Evolutionary conservation across 2,329 filamentous ascomycete genomes (phyloP), one percentile per base, ranked within the genome.

Genomic region (Aspergillus carbonarius): DNA sequence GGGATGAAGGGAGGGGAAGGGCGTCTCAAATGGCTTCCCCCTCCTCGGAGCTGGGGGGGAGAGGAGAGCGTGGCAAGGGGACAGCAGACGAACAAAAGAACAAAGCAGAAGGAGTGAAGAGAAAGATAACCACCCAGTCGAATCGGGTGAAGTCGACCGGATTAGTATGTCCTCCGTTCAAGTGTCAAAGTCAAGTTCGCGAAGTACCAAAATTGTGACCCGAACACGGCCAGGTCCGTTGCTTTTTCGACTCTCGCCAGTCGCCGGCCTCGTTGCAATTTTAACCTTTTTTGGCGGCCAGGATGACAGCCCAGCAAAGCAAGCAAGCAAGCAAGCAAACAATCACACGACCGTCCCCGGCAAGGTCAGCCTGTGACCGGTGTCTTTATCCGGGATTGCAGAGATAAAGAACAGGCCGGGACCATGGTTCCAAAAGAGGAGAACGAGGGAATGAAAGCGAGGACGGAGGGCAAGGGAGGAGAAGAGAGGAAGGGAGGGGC

Each of bases 281-380:
- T 54, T 54, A 44, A 54, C 51, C 51, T 51, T 54, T 54, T 40
- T 32, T 44, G 51, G 51, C 51, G 51, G 30, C 51, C 27, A 42
- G 51, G 51, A 54, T 54, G 51, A 44, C 51, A 54, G 51, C 12
- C 51, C 40, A 42, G 37, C 25, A 20, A 8, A 25, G n/a, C 13
- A 23, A 35, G 32, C 30, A 50, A 25, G 18, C 27, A 18, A 40
- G 17, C 25, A 47, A 25, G 13, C 42, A 46, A 30, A 17, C 25
- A 42, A 52, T 57, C 55, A 57, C 54, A 50, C 46, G 52, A 55
- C 52, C 40, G 44, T 51, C 46, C 35, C 17, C 25, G 10, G 25
- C 40, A n/a, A 39, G n/a, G 30, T 53, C 55, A 57, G 49, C 55
- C 48, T 32, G 55, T 57, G 20, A 37, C 51, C 51, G 39, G 17